Base-by-base conservation (phyloP, 176 grass and related monocot genomes). In the Carex kokanica region DNA sequence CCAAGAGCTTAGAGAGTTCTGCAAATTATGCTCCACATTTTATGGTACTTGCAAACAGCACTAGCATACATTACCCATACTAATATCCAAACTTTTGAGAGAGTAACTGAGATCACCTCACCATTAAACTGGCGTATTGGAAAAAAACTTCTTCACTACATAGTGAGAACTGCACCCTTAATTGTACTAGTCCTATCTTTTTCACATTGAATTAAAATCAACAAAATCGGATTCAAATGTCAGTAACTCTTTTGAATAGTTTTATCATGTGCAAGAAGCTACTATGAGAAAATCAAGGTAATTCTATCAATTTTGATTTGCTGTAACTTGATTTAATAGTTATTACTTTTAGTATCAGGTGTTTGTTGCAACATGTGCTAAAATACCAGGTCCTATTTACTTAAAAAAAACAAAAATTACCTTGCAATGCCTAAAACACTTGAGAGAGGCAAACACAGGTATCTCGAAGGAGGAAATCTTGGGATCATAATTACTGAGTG, bases 391-490 rank as follows among this genome's bases (percentile, higher is more conserved):
- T 55, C 2, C 13, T 31, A 53, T 54, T 77, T 38, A 38, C 36
- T 38, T 38, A 6, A 55, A 21, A 10, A 32, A 31, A 27, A 29
- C 21, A 77, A 1, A 56, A 21, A 47, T 20, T 72, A 91, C 93
- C 93, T 97, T 78, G 96, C 91, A 78, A 98, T 83, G 82, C 16
- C 52, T 54, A 95, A 73, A 61, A 95, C 53, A 71, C 84, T 89
- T 15, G 63, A 67, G 12, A 98, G 93, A 69, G 93, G 87, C 55
- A 91, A 71, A 10, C 90, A 93, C 57, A 93, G 93, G 84, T 84
- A 93, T 14, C 78, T 82, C 6, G 92, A 94, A 16, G 90, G 85
- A 64, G 88, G 86, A 84, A 98, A 95, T 59, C 61, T 90, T 36
- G 91, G 96, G 8, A 93, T 69, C 12, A 87, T 89, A 29, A 95